phyloP scores from a whole-genome alignment of 768 basidiomycete species.

The Suillus alpinus region DNA sequence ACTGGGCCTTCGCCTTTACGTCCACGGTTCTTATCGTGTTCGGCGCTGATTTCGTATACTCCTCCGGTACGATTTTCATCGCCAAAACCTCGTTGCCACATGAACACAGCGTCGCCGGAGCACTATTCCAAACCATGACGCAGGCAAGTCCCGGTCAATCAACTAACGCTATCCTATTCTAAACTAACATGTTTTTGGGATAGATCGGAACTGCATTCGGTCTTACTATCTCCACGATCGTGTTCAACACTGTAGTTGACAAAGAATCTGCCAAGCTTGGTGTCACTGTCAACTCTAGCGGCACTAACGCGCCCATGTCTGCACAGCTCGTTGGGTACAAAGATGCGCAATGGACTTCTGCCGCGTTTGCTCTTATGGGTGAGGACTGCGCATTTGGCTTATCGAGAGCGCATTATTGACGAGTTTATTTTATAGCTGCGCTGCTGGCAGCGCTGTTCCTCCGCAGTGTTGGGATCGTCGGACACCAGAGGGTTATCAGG shows the following conservation, averaged over 20 bases:
- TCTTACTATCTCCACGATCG: constrained; percentile 68
- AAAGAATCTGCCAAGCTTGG: constrained; percentile 30
- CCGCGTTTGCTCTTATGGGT: constrained; percentile 64
- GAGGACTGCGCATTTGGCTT: constrained; percentile 13
- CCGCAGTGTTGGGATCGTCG: constrained; percentile 40
- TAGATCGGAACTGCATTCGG: constrained; percentile 71
- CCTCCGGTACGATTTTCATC: constrained; percentile 71
- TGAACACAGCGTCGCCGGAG: constrained; percentile 77
- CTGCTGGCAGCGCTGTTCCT: constrained; percentile 37
- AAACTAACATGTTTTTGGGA: background rate
- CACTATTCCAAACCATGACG: constrained; percentile 75
- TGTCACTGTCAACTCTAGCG: constrained; percentile 26
- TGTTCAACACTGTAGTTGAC: constrained; percentile 54
- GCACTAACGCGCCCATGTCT: constrained; percentile 27
- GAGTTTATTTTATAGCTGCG: constrained; percentile 16
- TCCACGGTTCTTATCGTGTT: constrained; percentile 62
- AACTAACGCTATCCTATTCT: background rate
- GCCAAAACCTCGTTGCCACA: constrained; percentile 62
- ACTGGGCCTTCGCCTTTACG: constrained; percentile 79
- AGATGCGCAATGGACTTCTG: constrained; percentile 62
- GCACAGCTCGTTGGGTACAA: constrained; percentile 54
- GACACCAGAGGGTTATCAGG: constrained; percentile 18
- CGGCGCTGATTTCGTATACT: constrained; percentile 77
- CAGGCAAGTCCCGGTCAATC: constrained; percentile 40
- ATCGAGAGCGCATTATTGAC: background rate